Evolutionary conservation across 1,284 basidiomycete genomes (phyloP), one percentile per base, ranked within the genome.

Genomic region (Heimioporus retisporus): DNA sequence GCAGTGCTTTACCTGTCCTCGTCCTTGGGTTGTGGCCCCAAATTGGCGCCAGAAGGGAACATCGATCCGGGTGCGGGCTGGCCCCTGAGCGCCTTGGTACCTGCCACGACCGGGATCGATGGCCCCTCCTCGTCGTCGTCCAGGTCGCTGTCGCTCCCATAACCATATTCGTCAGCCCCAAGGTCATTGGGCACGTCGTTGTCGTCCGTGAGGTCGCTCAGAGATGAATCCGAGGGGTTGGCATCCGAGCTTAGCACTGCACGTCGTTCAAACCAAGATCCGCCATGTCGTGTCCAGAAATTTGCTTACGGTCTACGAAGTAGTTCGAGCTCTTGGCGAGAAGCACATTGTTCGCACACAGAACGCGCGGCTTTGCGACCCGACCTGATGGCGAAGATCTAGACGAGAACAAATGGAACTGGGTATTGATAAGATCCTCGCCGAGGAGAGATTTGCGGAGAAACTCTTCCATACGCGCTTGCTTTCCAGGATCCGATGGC

Each of bases 81-180:
- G 28, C 28, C 28, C 28, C 28, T 28, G 28, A 28, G 28, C 28
- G 28, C 23, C 15, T 59, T 16, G 3, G 46, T 48, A 19, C 56
- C 21, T 2, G 10, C 35, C 16, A 59, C 16, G 2, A 19, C 28
- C 28, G 28, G 28, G 28, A 28, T 28, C 28, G 28, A 28, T 28
- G 28, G 28, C 28, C 28, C 44, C 25, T 59, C 58, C 14, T 28
- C 35, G 15, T 44, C 43, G 10, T 72, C 70, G 11, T 79, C 76
- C 23, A 78, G 74, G 44, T 76, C 75, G 19, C 77, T 76, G 55
- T 76, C 76, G 7, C 74, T 75, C 25, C 10, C 73, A 60, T 79
- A 76, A 18, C 67, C 75, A 67, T 77, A 76, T 3, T 72, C 71
- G 13, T 72, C 61, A 1, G 72, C 44, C 25, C 18, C 55, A 63